A percentile compares a stretch with the other conserved stretches of the same genome.
Conservation (phyloP, 176 grass and related monocot species). For the Lolium multiflorum region DNA sequence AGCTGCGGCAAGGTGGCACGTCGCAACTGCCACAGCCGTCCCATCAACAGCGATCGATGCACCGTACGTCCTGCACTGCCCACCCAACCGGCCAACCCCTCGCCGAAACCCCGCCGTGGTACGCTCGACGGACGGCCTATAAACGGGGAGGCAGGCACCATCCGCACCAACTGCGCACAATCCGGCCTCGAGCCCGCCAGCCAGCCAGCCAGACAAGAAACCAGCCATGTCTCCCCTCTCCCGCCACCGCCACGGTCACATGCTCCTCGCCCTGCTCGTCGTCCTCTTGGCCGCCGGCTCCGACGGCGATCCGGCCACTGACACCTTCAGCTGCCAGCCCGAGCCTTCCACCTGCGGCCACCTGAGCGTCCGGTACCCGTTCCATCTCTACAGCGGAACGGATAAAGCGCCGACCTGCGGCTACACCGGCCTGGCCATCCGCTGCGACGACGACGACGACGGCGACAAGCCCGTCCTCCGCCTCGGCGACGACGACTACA, state of each 20-base stretch:
- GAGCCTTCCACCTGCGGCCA: conserved; percentile 42
- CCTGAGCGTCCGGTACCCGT: conserved; percentile 58
- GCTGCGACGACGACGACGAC: conserved; percentile 16
- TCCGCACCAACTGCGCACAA: conserved; percentile 17
- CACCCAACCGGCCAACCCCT: conserved; percentile 39
- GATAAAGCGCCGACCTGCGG: no score
- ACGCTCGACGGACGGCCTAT: neutral
- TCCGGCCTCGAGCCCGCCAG: neutral
- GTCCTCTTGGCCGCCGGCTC: neutral
- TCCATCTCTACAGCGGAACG: no score
- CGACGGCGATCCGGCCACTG: neutral
- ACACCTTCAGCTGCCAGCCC: conserved; percentile 27
- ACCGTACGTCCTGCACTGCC: conserved; percentile 9
- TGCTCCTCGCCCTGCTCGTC: neutral
- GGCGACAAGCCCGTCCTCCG: conserved; percentile 8
- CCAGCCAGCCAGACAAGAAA: neutral
- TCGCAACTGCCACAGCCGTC: conserved; percentile 21
- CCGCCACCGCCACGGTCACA: neutral
- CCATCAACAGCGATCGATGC: neutral
- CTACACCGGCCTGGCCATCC: conserved; percentile 42
- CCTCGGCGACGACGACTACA: conserved; percentile 22
- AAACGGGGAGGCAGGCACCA: neutral
- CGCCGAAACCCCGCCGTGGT: conserved; percentile 1
- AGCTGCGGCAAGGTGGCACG: neutral
- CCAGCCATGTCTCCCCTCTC: conserved; percentile 24